Evolutionary conservation across 495 filamentous ascomycete genomes (phyloP), one percentile per base, ranked within the genome.

Genomic region (Aspergillus diversus): DNA sequence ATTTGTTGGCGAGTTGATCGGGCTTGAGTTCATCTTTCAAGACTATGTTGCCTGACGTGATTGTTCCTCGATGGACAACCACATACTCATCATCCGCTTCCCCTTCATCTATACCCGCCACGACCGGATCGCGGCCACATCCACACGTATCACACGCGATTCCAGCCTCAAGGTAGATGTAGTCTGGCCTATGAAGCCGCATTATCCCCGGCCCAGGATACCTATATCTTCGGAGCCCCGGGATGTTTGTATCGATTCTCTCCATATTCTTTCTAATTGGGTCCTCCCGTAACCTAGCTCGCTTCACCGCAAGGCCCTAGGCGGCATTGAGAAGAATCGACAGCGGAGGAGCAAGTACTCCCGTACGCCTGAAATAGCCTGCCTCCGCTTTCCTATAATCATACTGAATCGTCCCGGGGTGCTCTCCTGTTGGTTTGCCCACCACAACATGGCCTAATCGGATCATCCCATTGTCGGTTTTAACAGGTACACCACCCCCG

Each of bases 371-470:
- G 57, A 80, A 77, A 12, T 56, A 27, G 7, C 68, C 69, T 7
- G 60, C 66, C 6, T 48, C 35, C 16, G 66, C 8, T 13, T 47
- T 80, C 81, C 6, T 77, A 78, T 53, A 70, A 71, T 77, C 71
- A 62, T 74, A 77, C 57, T 77, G 75, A 7, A 77, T 49, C 2
- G 69, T 72, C 1, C 74, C 74, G 11, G 68, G 61, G 54, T 59
- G 47, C 1, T 15, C 50, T 1, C 49, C 48, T 33, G 33, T 58
- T 13, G 71, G 70, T 16, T 66, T 58, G 46, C 74, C 74, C 31
- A 77, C 67, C 3, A 77, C 71, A 11, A 78, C 61, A 66, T 77
- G 71, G 11, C 75, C 74, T 1, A 78, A 66, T 8, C 71, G 68
- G 42, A 77, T 72, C 35, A 12, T 5, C 12, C 35, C 35, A 64